These are phyloP conservation scores for Dianthus caryophyllus DNA, from an alignment of 148 eudicot species.

Conservation along the genomic window DNA sequence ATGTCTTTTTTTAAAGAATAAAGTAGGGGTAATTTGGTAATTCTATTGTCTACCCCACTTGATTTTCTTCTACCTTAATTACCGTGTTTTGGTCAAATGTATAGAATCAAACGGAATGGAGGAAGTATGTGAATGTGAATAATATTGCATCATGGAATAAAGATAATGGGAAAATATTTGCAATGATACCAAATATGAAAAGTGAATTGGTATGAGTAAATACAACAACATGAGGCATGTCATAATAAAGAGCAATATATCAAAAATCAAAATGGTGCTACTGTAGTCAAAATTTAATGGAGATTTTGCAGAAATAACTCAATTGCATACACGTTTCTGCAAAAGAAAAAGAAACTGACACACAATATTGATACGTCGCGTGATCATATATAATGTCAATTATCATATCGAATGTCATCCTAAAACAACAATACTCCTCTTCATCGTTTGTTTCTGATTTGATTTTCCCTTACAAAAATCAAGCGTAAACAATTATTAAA, in stretches of 20 bases:
- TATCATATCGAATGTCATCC: background rate
- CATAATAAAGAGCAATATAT: slow-evolving; percentile 2
- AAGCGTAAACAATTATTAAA: too few relatives aligned
- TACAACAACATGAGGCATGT: background rate
- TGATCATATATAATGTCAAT: background rate
- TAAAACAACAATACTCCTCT: too few relatives aligned
- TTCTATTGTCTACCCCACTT: too few relatives aligned
- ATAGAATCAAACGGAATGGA: too few relatives aligned
- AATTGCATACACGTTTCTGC: slow-evolving; percentile 2
- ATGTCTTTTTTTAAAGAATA: too few relatives aligned
- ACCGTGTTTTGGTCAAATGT: too few relatives aligned
- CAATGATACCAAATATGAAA: slow-evolving; percentile 20
- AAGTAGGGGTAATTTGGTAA: too few relatives aligned
- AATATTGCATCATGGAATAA: too few relatives aligned
- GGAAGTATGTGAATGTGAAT: too few relatives aligned
- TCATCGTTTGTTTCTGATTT: too few relatives aligned
- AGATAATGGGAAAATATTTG: background rate
- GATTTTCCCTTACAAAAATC: too few relatives aligned
- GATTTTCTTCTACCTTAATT: too few relatives aligned
- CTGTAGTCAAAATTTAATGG: background rate
- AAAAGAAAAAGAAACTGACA: background rate
- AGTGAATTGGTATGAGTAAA: slow-evolving; percentile 5
- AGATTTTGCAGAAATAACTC: background rate
- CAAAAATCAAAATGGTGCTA: background rate
- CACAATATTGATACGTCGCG: background rate